Base-by-base conservation (phyloP, 768 basidiomycete genomes). In the Tephrocybe rancida region DNA sequence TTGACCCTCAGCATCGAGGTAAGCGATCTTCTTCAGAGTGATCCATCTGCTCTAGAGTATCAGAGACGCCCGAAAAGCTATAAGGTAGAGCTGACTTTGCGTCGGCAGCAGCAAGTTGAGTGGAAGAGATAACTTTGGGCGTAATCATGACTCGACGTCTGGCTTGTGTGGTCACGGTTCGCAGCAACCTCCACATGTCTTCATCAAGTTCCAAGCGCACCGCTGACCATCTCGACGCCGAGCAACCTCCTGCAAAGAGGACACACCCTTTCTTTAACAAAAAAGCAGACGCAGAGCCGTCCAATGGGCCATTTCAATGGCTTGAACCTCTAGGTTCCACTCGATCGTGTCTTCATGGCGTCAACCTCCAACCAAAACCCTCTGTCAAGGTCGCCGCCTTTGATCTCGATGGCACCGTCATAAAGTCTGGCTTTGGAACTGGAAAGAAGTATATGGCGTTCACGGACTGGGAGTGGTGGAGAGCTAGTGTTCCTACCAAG, bases 321-420 rank as follows among this genome's bases (percentile, higher is more conserved):
- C 64, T 75, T 9, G 60, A 69, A 9, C 62, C 77, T 11, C 57
- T 77, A 2, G 78, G 78, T 13, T 61, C 67, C 13, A 64, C 63
- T 1, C 58, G 65, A 3, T 70, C 75, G 14, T 81, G 78, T 66
- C 65, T 80, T 29, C 70, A 80, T 53, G 78, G 66, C 10, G 54
- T 70, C 42, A 72, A 79, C 54, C 64, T 73, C 5, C 58, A 65
- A 0, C 86, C 85, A 0, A 64, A 68, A 11, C 70, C 73, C 7
- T 70, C 69, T 1, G 30, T 74, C n/a, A 88, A 86, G 58, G 81
- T 93, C 27, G 88, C 90, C 9, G 80, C 85, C 11, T 90, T 95
- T 57, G 95, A 97, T 67, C 73, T 97, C 21, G 95, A 97, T 64
- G 92, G 90, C 2, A 95, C 92, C 0, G 61, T 95, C 54, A 93